Percentiles rank a stretch among this genome's conserved stretches.
Conservation (phyloP, 345 rosid species). For the Aethionema arabicum region DNA sequence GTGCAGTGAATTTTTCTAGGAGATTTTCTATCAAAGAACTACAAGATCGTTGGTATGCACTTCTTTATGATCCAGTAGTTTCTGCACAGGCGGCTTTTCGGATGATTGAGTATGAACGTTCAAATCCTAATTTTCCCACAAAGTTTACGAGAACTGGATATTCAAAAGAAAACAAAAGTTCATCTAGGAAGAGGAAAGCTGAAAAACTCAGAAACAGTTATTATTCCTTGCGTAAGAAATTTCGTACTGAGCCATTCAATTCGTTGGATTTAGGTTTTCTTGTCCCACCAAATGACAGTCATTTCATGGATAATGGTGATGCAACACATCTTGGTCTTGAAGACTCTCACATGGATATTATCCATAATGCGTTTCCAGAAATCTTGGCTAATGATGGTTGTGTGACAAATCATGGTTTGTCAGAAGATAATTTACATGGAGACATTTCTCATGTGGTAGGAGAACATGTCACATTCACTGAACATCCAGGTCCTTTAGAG, state of each 20-base stretch:
- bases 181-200: constrained; percentile 62
- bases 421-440: constrained; percentile 40
- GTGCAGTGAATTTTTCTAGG: constrained; percentile 84
- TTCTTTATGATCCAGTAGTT: constrained; percentile 83
- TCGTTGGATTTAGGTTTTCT: constrained; percentile 54
- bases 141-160: constrained; percentile 55
- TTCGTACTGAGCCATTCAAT: constrained; percentile 54
- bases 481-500: constrained; percentile 47
- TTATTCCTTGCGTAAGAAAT: constrained; percentile 70
- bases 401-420: constrained; percentile 40
- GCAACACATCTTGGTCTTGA: constrained; percentile 57
- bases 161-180: constrained; percentile 53
- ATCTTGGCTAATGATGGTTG: constrained; percentile 39
- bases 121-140: constrained; percentile 40
- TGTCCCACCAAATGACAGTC: constrained; percentile 44
- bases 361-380: constrained; percentile 49
- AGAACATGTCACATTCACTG: constrained; percentile 48
- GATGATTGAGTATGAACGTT: constrained; percentile 68
- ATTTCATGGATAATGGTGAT: constrained; percentile 47
- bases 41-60: constrained; percentile 83
- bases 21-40: constrained; percentile 68
- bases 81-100: constrained; percentile 75
- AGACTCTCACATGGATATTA: constrained; percentile 60
- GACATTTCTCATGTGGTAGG: constrained; percentile 44
- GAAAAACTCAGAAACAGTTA: constrained; percentile 60